These are phyloP conservation scores for Populus hybrid DNA, from an alignment of 441 rosid species.

Conservation along the genomic window DNA sequence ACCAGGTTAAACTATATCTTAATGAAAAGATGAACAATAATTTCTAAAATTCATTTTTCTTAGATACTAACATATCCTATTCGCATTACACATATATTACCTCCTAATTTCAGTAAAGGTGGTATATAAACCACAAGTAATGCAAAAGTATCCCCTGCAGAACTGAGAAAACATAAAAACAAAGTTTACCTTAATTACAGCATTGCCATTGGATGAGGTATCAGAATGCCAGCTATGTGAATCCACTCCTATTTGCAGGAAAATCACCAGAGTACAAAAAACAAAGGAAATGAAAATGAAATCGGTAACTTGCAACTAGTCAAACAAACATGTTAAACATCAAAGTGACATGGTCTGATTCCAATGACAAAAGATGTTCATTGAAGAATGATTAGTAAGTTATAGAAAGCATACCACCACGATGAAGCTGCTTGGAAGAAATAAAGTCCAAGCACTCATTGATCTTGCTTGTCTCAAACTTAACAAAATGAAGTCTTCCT, in stretches of 20 bases:
- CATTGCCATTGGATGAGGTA: conserved; percentile 35
- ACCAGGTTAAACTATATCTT: background rate
- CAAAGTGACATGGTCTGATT: background rate
- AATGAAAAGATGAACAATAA: background rate
- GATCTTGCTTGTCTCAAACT: conserved; percentile 92
- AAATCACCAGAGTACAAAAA: too few species aligned
- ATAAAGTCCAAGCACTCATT: conserved; percentile 93
- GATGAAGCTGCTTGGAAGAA: conserved; percentile 90
- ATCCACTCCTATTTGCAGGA: conserved; percentile 45
- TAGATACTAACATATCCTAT: background rate
- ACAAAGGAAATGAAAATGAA: conserved; percentile 13
- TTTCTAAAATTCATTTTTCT: background rate
- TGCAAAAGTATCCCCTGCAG: background rate
- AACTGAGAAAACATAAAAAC: background rate
- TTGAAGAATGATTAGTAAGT: conserved; percentile 5
- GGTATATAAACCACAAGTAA: background rate
- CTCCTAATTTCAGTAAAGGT: background rate
- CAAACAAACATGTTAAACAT: background rate
- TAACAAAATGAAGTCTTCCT: conserved; percentile 97
- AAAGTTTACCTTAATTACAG: conserved; percentile 54
- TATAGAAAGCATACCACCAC: conserved; percentile 45
- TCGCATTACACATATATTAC: too few species aligned
- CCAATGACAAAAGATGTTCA: background rate
- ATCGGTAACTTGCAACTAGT: conserved; percentile 9
- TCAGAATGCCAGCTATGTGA: conserved; percentile 43